A percentile compares a stretch with the other conserved stretches of the same genome.
Conservation (phyloP, 306 rosid species). For the Dryas octopetala region DNA sequence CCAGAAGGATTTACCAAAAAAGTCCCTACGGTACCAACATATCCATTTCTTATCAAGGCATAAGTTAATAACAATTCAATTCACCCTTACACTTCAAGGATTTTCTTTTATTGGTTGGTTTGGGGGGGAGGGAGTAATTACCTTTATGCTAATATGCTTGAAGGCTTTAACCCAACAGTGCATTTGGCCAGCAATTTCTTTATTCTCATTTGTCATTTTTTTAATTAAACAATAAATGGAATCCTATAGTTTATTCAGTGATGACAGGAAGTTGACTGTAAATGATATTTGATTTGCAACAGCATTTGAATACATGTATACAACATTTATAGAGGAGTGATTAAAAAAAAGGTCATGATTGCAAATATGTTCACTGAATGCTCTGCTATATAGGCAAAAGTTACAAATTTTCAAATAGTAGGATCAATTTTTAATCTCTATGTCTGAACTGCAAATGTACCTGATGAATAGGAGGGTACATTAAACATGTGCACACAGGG, state of each 20-base stretch:
- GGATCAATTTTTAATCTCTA: neutral
- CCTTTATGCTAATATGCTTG: neutral
- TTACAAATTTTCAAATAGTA: constrained; percentile 2
- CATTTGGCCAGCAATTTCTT: neutral
- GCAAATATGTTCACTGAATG: neutral
- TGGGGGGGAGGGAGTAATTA: neutral
- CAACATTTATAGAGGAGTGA: neutral
- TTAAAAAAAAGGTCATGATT: neutral
- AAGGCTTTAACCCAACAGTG: neutral
- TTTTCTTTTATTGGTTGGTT: neutral
- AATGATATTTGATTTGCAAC: neutral
- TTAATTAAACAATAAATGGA: neutral
- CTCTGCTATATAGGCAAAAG: neutral
- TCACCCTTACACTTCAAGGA: no score
- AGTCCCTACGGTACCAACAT: neutral
- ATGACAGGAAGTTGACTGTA: neutral
- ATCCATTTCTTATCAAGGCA: neutral
- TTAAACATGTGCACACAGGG: constrained; percentile 75
- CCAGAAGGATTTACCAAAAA: neutral
- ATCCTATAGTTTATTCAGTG: neutral
- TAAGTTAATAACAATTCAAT: no score
- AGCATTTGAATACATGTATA: neutral
- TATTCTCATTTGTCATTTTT: neutral
- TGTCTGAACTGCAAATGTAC: constrained; percentile 38
- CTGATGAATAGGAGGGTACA: constrained; percentile 98